Base-by-base conservation (phyloP, 1,139 yeast genomes). In the Geotrichum australiense region DNA sequence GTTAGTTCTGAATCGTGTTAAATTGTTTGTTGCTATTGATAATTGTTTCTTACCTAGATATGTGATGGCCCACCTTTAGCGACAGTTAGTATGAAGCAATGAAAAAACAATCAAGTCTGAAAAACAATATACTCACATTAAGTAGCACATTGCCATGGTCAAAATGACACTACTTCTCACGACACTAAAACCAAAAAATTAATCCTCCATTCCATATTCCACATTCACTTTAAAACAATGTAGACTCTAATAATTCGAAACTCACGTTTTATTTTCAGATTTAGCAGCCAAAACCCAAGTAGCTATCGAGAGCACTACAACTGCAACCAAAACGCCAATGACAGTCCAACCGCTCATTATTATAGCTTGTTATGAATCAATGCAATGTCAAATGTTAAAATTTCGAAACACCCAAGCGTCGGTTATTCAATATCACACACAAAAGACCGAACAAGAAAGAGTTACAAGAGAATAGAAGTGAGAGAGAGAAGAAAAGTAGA, bases 91-190 rank as follows among this genome's bases (percentile, higher is more conserved):
- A n/a, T n/a, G n/a, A n/a, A n/a, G n/a, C n/a, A n/a, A n/a, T n/a
- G n/a, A n/a, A 23, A n/a, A 11, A 21, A 23, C 6, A 12, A 23
- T 11, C 28, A 14, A 6, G 15, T n/a, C 12, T 4, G 20, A 32
- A n/a, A 15, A 10, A 22, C 25, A 20, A 21, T 8, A 30, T 6
- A 52, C 57, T 46, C 45, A 86, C 95, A 87, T 84, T 57, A 87
- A 70, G 62, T 74, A 87, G 70, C 87, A 82, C 95, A 87, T 83
- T 18, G 94, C 78, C 57, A 89, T 63, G 3, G 89, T 76, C 51
- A 89, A 70, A 42, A 81, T 79, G 37, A 87, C 77, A 10, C 96
- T 84, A 43, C 94, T 83, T 66, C 96, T 76, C 93, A 94, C 87
- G 35, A 89, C 96, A 25, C 80, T 75, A 37, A 29, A 40, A 41